A percentile compares a stretch with the other conserved stretches of the same genome.
Conservation (phyloP, 139 green algal species). For the Trebouxia sp. region DNA sequence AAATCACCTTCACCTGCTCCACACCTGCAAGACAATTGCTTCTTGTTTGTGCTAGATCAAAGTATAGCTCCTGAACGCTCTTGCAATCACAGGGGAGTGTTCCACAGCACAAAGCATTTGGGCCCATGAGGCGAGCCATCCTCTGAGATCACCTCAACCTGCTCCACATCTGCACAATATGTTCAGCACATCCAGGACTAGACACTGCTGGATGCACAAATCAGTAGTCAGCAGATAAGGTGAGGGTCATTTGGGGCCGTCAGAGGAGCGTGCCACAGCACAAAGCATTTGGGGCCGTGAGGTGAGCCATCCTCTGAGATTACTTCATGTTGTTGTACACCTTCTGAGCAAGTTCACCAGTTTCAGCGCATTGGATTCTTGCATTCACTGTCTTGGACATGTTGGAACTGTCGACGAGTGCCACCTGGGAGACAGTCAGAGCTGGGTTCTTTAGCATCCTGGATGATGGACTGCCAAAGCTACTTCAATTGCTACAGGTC, state of each 20-base stretch:
- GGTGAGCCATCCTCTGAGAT: conserved; percentile 83
- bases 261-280: conserved; percentile 95
- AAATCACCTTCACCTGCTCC: conserved; percentile 54
- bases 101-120: conserved; percentile 93
- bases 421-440: conserved; percentile 34
- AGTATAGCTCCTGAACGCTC: too few species aligned
- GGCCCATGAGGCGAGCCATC: conserved; percentile 83
- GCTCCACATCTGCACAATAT: too few species aligned
- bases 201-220: conserved; percentile 40
- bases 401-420: not conserved
- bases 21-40: too few species aligned
- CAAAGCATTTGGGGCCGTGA: conserved; percentile 75
- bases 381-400: not conserved
- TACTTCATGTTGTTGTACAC: conserved; percentile 44
- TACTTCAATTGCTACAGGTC: not conserved
- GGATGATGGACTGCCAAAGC: not conserved
- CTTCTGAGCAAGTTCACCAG: not conserved
- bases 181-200: too few species aligned
- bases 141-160: conserved; percentile 60
- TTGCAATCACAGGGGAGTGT: too few species aligned
- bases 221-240: conserved; percentile 42
- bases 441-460: too few species aligned
- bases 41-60: too few species aligned
- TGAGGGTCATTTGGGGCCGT: not conserved
- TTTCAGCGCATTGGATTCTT: too few species aligned